Evolutionary conservation across 148 eudicot genomes (phyloP).

Genomic region (Persicaria maculosa): DNA sequence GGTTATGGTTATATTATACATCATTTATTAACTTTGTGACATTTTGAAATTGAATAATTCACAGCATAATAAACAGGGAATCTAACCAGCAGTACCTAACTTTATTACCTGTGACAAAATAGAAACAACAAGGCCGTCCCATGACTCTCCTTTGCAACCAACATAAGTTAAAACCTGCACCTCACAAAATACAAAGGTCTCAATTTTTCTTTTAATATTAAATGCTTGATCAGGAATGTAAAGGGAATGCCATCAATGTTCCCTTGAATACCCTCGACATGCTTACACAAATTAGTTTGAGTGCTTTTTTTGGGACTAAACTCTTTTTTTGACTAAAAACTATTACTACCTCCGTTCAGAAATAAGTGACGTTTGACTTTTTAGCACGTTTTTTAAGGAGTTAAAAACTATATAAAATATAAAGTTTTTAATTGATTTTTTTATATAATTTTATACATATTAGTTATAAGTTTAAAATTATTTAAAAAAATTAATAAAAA

Average conservation of each 20-base stretch:
- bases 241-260: not conserved
- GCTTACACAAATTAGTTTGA: not conserved
- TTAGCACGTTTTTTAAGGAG: no score
- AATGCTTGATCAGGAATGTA: not conserved
- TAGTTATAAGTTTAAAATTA: no score
- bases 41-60: not conserved
- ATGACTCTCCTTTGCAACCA: conserved; percentile 58
- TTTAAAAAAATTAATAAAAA: no score
- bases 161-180: conserved; percentile 70
- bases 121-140: conserved; percentile 69
- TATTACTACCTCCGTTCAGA: no score
- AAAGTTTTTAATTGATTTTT: no score
- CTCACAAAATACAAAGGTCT: conserved; percentile 15
- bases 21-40: not conserved
- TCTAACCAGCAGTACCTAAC: not conserved
- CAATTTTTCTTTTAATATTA: not conserved
- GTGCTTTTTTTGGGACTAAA: not conserved
- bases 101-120: conserved; percentile 64
- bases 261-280: not conserved
- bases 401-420: no score
- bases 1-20: not conserved
- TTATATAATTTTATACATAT: no score
- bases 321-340: not conserved
- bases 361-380: no score
- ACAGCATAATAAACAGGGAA: not conserved